Percentiles rank a stretch among this genome's conserved stretches.
These are phyloP conservation scores for Colletotrichum sp. DNA, from an alignment of 2,329 filamentous ascomycete species.

Conservation along the genomic window DNA sequence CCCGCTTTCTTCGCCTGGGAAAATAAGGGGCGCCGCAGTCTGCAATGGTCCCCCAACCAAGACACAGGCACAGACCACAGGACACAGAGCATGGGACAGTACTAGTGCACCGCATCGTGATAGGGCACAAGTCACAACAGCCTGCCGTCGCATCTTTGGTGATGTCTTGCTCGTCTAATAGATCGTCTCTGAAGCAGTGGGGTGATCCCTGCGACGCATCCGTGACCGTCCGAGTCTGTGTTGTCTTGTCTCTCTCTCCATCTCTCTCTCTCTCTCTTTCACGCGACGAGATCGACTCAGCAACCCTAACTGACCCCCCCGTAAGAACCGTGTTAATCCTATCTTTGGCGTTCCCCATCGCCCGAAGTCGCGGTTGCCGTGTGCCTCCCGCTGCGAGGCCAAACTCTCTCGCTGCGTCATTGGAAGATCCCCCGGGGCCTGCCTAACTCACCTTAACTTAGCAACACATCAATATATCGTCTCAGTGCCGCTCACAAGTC, in stretches of 20 bases:
- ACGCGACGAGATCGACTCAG: not conserved
- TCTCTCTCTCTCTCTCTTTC: not conserved
- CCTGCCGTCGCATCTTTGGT: not conserved
- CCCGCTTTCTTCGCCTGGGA: not conserved
- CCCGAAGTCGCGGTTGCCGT: not conserved
- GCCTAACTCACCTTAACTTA: not conserved
- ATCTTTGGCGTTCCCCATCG: not conserved
- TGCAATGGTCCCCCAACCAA: not conserved
- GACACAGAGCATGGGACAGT: not conserved
- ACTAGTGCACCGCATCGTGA: not conserved
- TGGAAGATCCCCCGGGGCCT: slow-evolving; percentile 3
- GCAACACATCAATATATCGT: not conserved
- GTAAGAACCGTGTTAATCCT: not conserved
- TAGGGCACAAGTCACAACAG: not conserved
- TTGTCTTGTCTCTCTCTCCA: not conserved
- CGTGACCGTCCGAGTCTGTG: not conserved
- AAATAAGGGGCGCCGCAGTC: not conserved
- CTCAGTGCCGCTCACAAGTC: not conserved
- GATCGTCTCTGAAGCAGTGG: not conserved
- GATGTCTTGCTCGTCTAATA: not conserved
- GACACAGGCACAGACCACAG: not conserved
- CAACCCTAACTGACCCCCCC: not conserved
- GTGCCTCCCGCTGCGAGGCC: slow-evolving; percentile 13
- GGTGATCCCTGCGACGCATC: not conserved
- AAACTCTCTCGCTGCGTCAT: slow-evolving; percentile 3